Evolutionary conservation across 2,329 filamentous ascomycete species (phyloP).

Genomic region (Verticillium nubilum): DNA sequence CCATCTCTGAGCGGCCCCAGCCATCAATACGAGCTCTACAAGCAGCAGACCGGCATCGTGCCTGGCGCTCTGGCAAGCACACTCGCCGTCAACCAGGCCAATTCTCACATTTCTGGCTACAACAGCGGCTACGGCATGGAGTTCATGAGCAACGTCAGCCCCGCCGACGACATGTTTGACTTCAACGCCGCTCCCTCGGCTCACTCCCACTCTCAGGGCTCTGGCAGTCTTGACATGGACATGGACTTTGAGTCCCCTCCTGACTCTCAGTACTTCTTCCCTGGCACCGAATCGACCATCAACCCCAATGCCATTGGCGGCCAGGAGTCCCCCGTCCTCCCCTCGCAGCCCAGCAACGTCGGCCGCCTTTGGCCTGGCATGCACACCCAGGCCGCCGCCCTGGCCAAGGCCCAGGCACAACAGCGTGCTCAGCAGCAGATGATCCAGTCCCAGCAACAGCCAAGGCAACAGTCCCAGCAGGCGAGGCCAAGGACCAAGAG

Average conservation of each 20-base stretch:
- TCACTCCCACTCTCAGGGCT: slow-evolving; percentile 38
- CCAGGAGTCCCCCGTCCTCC: slow-evolving; percentile 47
- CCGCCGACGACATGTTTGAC: slow-evolving; percentile 64
- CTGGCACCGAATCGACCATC: slow-evolving; percentile 41
- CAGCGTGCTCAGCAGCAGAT: slow-evolving; percentile 54
- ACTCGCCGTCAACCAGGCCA: slow-evolving; percentile 67
- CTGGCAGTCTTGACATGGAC: slow-evolving; percentile 60
- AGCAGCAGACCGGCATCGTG: slow-evolving; percentile 90
- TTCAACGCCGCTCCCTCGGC: slow-evolving; percentile 57
- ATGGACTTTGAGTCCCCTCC: slow-evolving; percentile 45
- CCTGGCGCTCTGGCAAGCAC: slow-evolving; percentile 77
- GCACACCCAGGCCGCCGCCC: slow-evolving; percentile 83
- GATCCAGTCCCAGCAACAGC: slow-evolving; percentile 39
- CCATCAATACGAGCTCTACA: slow-evolving; percentile 92
- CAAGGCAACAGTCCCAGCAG: slow-evolving; percentile 36
- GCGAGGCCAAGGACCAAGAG: slow-evolving; percentile 43
- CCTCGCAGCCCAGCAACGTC: slow-evolving; percentile 47
- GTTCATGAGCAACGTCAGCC: slow-evolving; percentile 48
- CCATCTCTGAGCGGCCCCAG: slow-evolving; percentile 72
- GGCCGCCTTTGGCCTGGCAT: slow-evolving; percentile 88
- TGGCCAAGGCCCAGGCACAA: slow-evolving; percentile 67
- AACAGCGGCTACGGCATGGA: slow-evolving; percentile 43
- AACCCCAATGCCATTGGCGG: slow-evolving; percentile 68
- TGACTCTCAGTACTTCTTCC: slow-evolving; percentile 62
- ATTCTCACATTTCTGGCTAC: slow-evolving; percentile 47